These are phyloP conservation scores for Nectriaceae sp. DNA, from an alignment of 2,329 filamentous ascomycete genomes.

Conservation along the genomic window DNA sequence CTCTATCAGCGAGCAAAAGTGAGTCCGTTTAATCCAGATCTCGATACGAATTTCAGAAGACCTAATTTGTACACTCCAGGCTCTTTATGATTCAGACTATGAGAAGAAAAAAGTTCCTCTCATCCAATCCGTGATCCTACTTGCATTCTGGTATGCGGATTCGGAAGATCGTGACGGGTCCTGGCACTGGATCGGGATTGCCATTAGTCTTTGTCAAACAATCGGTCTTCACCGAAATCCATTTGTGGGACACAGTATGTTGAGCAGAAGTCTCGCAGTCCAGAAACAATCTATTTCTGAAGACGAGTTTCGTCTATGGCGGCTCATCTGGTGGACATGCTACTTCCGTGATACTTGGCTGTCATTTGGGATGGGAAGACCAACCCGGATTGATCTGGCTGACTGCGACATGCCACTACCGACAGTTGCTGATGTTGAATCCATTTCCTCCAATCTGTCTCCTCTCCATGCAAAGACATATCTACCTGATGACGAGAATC, in stretches of 20 bases:
- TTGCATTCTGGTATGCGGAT: conserved; percentile 45
- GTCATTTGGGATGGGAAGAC: background rate
- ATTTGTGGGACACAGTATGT: background rate
- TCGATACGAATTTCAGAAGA: background rate
- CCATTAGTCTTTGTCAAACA: conserved; percentile 43
- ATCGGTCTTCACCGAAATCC: conserved; percentile 41
- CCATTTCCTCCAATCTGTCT: background rate
- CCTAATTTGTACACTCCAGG: conserved; percentile 13
- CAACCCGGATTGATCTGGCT: background rate
- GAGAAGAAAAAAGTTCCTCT: conserved; percentile 41
- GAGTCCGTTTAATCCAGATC: background rate
- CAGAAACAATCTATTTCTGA: background rate
- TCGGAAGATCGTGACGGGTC: conserved; percentile 42
- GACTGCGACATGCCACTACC: background rate
- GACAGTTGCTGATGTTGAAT: background rate
- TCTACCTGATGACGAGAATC: background rate
- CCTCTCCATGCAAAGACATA: background rate
- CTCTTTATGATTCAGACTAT: conserved; percentile 34
- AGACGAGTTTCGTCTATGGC: conserved; percentile 1
- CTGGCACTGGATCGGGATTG: conserved; percentile 49
- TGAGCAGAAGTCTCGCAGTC: background rate
- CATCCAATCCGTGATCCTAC: conserved; percentile 43
- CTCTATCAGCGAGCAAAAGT: conserved; percentile 16
- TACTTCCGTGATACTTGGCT: background rate
- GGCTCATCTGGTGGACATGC: background rate